Conservation (phyloP, 148 eudicot genomes). For the Beta vulgaris region DNA sequence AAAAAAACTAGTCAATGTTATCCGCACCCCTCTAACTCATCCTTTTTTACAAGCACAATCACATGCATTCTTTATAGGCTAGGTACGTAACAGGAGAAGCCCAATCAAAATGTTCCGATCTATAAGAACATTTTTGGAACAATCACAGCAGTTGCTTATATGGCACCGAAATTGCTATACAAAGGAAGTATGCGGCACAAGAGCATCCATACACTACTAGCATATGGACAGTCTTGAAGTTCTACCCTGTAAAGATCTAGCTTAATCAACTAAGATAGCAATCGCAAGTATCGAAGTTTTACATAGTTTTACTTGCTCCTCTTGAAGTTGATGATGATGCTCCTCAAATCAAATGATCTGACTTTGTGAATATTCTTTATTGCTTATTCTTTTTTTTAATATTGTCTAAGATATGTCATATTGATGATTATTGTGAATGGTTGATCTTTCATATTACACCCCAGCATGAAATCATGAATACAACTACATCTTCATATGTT, state of each 20-base stretch:
- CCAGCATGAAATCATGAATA: background rate
- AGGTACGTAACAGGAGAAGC: too few species aligned
- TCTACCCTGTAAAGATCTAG: background rate
- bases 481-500: background rate
- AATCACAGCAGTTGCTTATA: background rate
- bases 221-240: background rate
- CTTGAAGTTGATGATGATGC: too few species aligned
- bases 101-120: too few species aligned
- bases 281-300: background rate
- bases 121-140: too few species aligned
- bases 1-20: background rate
- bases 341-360: background rate
- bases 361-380: too few species aligned
- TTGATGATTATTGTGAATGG: background rate
- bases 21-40: background rate
- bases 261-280: background rate
- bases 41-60: background rate
- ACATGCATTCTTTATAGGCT: background rate
- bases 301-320: background rate
- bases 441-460: background rate
- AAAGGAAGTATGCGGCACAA: background rate
- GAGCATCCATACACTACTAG: background rate
- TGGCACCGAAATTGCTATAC: background rate
- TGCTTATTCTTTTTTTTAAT: background rate
- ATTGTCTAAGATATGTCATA: background rate